These are phyloP conservation scores for Trametes meyenii DNA, from an alignment of 768 basidiomycete genomes.

Conservation along the genomic window DNA sequence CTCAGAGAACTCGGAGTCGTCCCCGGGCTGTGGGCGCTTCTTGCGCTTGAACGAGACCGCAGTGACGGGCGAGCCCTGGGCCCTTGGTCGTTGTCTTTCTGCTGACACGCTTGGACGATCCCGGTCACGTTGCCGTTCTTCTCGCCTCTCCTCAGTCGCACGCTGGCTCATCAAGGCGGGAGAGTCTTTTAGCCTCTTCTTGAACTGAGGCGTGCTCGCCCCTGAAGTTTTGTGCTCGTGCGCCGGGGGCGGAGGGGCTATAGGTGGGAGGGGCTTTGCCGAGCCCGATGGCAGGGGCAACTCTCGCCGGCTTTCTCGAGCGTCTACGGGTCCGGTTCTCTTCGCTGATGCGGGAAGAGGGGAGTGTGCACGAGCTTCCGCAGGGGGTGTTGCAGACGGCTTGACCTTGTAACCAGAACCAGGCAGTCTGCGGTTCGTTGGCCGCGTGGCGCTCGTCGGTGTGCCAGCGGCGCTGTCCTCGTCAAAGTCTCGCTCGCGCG, in stretches of 20 bases:
- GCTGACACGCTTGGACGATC: conserved; percentile 5
- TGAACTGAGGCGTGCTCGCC: conserved; percentile 1
- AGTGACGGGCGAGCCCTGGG: conserved; percentile 1
- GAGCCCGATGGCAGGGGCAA: conserved; percentile 38
- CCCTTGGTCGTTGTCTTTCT: conserved; percentile 15
- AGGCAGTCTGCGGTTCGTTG: conserved; percentile 41
- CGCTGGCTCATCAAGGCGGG: neutral
- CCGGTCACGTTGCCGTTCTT: conserved; percentile 10
- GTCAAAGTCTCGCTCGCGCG: conserved; percentile 21
- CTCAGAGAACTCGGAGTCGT: conserved; percentile 26
- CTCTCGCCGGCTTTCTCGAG: conserved; percentile 32
- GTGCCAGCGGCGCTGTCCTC: conserved; percentile 19
- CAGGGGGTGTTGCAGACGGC: conserved; percentile 32
- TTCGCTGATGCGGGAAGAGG: conserved; percentile 28
- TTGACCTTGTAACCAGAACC: conserved; percentile 53
- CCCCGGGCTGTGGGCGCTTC: conserved; percentile 26
- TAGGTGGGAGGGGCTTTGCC: conserved; percentile 37
- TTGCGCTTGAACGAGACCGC: conserved; percentile 27
- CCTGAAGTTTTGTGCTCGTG: conserved; percentile 3
- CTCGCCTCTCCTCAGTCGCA: conserved; percentile 12
- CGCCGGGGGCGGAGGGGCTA: conserved; percentile 26
- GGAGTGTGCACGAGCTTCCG: conserved; percentile 9
- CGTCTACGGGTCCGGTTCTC: conserved; percentile 32
- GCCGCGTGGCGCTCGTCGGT: conserved; percentile 26
- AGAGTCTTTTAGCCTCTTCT: conserved; percentile 31